These are phyloP conservation scores for Batkoa obscura DNA, from an alignment of 371 early-diverging fungal genomes.

Conservation along the genomic window DNA sequence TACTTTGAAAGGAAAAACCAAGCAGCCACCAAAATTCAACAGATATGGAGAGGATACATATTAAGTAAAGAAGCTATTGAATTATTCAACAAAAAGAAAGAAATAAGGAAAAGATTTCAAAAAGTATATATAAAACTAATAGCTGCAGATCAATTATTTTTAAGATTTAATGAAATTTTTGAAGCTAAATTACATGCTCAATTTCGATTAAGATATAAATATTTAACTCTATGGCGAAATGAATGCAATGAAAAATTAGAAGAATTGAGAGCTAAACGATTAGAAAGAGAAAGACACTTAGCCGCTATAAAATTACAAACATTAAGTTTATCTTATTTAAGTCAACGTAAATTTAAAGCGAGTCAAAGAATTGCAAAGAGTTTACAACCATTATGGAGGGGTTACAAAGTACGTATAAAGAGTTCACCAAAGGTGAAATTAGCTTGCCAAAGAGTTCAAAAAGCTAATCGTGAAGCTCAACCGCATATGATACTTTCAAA, in stretches of 20 bases:
- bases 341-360: not conserved
- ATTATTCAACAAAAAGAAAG: not conserved
- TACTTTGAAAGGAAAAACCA: not conserved
- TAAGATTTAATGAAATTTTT: not conserved
- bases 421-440: not conserved
- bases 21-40: not conserved
- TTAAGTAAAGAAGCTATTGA: not conserved
- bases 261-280: not conserved
- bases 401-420: not conserved
- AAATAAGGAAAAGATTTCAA: not conserved
- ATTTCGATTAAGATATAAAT: too few species aligned
- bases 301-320: not conserved
- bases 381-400: not conserved
- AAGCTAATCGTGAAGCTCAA: constrained; percentile 8
- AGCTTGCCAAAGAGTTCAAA: constrained; percentile 9
- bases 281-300: not conserved
- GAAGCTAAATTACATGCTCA: not conserved
- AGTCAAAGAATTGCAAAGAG: not conserved
- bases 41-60: not conserved
- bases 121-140: too few species aligned
- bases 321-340: not conserved
- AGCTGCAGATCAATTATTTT: not conserved
- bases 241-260: not conserved
- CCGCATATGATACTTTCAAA: constrained; percentile 19
- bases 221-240: not conserved